These are phyloP conservation scores for Echites panduratus DNA, from an alignment of 257 asterid species.

Conservation along the genomic window DNA sequence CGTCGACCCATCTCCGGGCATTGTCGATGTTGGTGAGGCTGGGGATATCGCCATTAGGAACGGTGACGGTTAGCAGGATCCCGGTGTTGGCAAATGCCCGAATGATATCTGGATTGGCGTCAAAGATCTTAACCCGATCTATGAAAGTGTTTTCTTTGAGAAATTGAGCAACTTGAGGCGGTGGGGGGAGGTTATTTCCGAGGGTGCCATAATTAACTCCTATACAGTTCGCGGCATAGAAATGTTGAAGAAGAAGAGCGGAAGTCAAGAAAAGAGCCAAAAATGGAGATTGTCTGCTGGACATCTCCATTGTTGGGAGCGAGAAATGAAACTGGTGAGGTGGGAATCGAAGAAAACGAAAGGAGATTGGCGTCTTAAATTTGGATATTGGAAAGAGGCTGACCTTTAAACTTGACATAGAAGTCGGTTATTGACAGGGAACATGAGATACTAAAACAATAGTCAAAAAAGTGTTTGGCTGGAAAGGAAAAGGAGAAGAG, in stretches of 20 bases:
- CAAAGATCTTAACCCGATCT: conserved; percentile 71
- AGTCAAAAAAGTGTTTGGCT: background rate
- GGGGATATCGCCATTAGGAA: conserved; percentile 82
- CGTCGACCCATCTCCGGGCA: conserved; percentile 48
- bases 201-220: conserved; percentile 94
- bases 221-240: conserved; percentile 38
- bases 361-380: background rate
- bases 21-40: conserved; percentile 32
- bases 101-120: conserved; percentile 74
- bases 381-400: background rate
- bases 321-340: background rate
- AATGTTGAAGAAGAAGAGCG: conserved; percentile 16
- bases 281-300: conserved; percentile 17
- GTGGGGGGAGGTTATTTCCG: conserved; percentile 85
- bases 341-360: background rate
- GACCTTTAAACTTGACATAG: background rate
- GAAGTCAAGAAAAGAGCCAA: conserved; percentile 26
- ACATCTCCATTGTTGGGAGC: conserved; percentile 24
- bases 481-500: background rate
- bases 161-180: conserved; percentile 64
- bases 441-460: too few relatives aligned
- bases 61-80: conserved; percentile 65
- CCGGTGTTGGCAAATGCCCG: conserved; percentile 73
- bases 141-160: conserved; percentile 59
- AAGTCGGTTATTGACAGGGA: background rate